Evolutionary conservation across 768 basidiomycete species (phyloP), one percentile per base, ranked within the genome.

Genomic region (Pleurotus tuoliensis): DNA sequence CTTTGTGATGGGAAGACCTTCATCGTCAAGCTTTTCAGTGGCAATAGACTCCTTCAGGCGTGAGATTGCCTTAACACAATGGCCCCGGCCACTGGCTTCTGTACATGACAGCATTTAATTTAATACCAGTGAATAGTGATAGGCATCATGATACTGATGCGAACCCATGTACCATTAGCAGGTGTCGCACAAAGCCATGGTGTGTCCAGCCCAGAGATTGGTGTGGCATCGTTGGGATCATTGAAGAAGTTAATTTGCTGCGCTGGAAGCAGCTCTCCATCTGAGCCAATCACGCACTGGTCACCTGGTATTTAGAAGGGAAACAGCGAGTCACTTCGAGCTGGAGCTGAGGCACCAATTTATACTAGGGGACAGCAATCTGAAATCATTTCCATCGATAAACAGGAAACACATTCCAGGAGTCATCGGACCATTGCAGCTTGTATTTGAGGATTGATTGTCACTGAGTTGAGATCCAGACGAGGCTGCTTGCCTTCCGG

Each of bases 161-260:
- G 7, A 27, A 27, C 27, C 7, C 27, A 27, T 3, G 3, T 27
- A 27, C 27, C 27, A 27, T 27, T 27, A 27, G 27, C 7, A 27
- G 2, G 27, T 27, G 7, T 3, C 3, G 11, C 11, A 4, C 40
- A 12, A 5, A 5, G 40, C 11, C 4, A 2, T 43, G 40, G 40
- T 1, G 48, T 24, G 30, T 50, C 30, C 1, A 45, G 55, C 20
- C 45, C 46, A 45, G 44, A 56, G 25, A 56, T 56, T n/a, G 55
- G 55, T 20, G 34, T 25, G 6, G 5, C n/a, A 34, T 56, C 46
- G 16, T 47, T 27, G 25, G 41, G 5, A 11, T 56, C 55, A 37
- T 47, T 30, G 45, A 3, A 56, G 16, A 45, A 56, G 55, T 47
- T 48, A 34, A 56, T 56, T 20, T 47, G 22, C 22, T 20, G 37